Evolutionary conservation across 257 asterid genomes (phyloP).

Genomic region (Marsdenia floribunda): DNA sequence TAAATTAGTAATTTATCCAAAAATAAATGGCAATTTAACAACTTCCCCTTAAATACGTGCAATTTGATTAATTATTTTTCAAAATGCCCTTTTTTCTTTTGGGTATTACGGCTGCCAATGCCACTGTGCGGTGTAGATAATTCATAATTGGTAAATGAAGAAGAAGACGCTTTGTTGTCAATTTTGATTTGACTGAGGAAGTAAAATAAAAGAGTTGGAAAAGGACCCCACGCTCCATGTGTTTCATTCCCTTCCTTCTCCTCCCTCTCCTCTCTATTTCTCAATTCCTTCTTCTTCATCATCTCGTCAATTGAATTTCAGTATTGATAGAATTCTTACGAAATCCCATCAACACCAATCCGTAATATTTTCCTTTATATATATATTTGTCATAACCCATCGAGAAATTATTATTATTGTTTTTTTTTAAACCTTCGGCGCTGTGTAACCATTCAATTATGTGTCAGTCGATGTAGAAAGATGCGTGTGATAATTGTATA

Average conservation of each 20-base stretch:
- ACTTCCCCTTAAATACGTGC: too few species aligned
- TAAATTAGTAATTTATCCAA: too few species aligned
- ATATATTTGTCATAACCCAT: neutral
- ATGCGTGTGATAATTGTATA: slow-evolving; percentile 11
- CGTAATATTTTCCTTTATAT: neutral
- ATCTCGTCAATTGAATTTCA: slow-evolving; percentile 4
- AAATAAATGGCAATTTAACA: too few species aligned
- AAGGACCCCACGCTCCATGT: slow-evolving; percentile 10
- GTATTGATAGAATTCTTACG: neutral
- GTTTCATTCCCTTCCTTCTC: neutral
- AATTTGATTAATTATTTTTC: neutral
- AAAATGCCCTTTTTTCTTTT: too few species aligned
- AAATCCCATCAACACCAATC: neutral
- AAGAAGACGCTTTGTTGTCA: neutral
- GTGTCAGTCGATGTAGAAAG: slow-evolving; percentile 2
- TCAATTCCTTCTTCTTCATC: neutral
- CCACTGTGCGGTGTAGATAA: too few species aligned
- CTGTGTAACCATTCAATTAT: neutral
- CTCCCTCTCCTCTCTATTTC: neutral
- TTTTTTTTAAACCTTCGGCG: neutral
- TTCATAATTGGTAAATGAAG: too few species aligned
- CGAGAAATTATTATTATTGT: too few species aligned
- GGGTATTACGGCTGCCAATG: neutral
- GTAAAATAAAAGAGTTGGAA: neutral
- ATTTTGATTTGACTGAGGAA: neutral